Evolutionary conservation across 164 flowering plant species (phyloP), one percentile per base, ranked within the genome.

Genomic region (Umbellularia californica): DNA sequence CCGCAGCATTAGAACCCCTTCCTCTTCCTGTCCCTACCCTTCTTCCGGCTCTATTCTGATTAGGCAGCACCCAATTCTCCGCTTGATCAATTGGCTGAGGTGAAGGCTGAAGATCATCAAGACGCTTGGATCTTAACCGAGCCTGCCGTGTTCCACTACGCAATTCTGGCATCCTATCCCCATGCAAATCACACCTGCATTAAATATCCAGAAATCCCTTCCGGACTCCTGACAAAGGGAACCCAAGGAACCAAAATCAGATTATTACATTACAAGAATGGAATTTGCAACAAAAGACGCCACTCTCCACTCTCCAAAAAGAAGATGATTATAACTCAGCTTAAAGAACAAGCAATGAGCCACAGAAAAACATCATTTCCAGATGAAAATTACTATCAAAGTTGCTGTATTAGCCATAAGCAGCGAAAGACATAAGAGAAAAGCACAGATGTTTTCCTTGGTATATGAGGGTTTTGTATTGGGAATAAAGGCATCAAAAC

Each of bases 131-230:
- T 86, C 94, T 90, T 73, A 82, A 70, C 70, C 84, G 80, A 77
- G 80, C 75, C 73, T 82, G 78, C 75, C 98, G 82, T 65, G 94
- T 92, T 87, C 98, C 95, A 80, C 95, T 93, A 82, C 95, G 85
- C 90, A 92, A 79, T 85, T 92, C 97, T 78, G 95, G 97, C 98
- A 94, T 94, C 84, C 81, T 94, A 90, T 85, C 65, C 88, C 97
- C 97, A 94, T 94, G 86, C 98, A 92, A 87, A 74, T 88, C 82
- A 86, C 73, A 76, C 75, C 70, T 86, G 72, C 77, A 78, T 80
- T 52, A 62, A 72, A 73, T 77, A 79, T 77, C 83, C 64, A 30
- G 24, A 68, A 72, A 74, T 60, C 70, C 82, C 82, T 79, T 74
- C 77, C 69, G 69, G 64, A 72, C 75, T 74, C 35, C 85, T 79